Evolutionary conservation across 495 filamentous ascomycete species (phyloP).

Genomic region (Neurospora sp.): DNA sequence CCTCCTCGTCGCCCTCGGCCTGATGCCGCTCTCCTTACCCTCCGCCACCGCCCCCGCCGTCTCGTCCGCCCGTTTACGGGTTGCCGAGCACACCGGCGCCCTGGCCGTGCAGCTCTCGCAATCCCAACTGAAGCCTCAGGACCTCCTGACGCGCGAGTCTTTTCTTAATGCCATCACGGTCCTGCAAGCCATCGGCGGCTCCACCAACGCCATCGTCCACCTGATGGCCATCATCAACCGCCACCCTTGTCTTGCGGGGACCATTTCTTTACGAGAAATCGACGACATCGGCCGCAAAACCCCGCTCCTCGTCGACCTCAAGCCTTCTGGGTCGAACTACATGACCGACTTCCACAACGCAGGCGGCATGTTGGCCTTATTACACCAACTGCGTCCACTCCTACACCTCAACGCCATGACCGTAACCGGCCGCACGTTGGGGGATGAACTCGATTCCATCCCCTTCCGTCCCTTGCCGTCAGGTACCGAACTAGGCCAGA

Average conservation of each 20-base stretch:
- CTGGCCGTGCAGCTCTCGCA: conserved; percentile 35
- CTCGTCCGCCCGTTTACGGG: conserved; percentile 50
- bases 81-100: conserved; percentile 53
- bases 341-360: conserved; percentile 65
- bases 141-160: conserved; percentile 47
- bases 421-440: conserved; percentile 48
- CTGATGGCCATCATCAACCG: conserved; percentile 54
- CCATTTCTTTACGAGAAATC: conserved; percentile 44
- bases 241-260: conserved; percentile 43
- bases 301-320: conserved; percentile 55
- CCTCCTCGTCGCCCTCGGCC: conserved; percentile 48
- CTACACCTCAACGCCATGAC: conserved; percentile 48
- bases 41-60: conserved; percentile 53
- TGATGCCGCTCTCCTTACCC: conserved; percentile 45
- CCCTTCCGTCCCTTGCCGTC: conserved; percentile 32
- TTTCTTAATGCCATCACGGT: conserved; percentile 61
- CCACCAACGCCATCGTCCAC: conserved; percentile 59
- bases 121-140: conserved; percentile 34
- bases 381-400: conserved; percentile 46
- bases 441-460: conserved; percentile 39
- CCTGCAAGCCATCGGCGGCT: conserved; percentile 59
- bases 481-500: conserved; percentile 10
- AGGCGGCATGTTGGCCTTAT: conserved; percentile 51
- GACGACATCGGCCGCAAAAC: conserved; percentile 51
- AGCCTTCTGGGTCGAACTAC: conserved; percentile 59